Conservation (phyloP, 1,284 basidiomycete genomes). For the Sporisorium reilianum region DNA sequence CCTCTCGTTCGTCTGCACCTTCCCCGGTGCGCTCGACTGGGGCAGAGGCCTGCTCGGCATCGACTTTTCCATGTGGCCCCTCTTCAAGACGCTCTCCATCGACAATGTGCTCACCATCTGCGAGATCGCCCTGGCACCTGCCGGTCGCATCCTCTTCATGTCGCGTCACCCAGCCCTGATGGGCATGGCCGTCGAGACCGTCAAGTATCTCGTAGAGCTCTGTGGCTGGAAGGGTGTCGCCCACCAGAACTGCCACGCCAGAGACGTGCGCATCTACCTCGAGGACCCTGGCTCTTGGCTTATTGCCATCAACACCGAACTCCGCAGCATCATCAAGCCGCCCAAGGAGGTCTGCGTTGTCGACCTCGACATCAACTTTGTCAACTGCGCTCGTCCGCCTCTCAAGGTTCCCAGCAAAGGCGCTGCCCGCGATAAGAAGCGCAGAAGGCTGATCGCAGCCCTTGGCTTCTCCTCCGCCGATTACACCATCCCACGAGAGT, state of each 20-base stretch:
- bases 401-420: slow-evolving; percentile 82
- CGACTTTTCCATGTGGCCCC: slow-evolving; percentile 91
- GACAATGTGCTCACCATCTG: slow-evolving; percentile 94
- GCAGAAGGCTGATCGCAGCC: slow-evolving; percentile 75
- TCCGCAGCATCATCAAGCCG: slow-evolving; percentile 79
- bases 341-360: slow-evolving; percentile 85
- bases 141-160: slow-evolving; percentile 88
- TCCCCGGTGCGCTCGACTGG: slow-evolving; percentile 71
- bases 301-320: slow-evolving; percentile 87
- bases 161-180: slow-evolving; percentile 92
- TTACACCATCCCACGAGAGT: slow-evolving; percentile 74
- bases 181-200: slow-evolving; percentile 85
- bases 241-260: slow-evolving; percentile 75
- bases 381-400: slow-evolving; percentile 83
- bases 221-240: slow-evolving; percentile 90
- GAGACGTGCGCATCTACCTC: slow-evolving; percentile 85
- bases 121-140: slow-evolving; percentile 93
- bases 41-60: slow-evolving; percentile 70
- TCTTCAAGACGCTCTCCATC: slow-evolving; percentile 92
- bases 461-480: slow-evolving; percentile 56
- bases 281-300: slow-evolving; percentile 84
- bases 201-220: slow-evolving; percentile 91
- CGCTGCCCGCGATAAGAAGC: slow-evolving; percentile 84
- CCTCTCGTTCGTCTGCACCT: slow-evolving; percentile 63
- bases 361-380: slow-evolving; percentile 92